Percentiles rank a stretch among this genome's conserved stretches.
Evolutionary conservation across 768 basidiomycete genomes (phyloP).

Genomic region (Lentinula raphanica): DNA sequence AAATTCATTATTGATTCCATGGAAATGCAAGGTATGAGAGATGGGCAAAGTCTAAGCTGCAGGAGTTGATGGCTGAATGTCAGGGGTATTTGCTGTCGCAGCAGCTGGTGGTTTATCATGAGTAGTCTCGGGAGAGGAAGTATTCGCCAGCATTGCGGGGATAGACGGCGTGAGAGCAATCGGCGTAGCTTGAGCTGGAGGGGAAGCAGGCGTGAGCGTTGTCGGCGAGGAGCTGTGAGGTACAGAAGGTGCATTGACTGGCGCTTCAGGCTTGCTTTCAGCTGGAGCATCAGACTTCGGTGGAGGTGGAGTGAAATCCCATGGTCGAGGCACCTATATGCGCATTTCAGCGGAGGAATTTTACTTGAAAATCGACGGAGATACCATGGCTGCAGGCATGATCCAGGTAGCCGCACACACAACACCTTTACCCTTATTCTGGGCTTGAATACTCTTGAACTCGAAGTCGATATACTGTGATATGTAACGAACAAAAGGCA

Average conservation of each 20-base stretch:
- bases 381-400: constrained; percentile 69
- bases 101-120: not conserved
- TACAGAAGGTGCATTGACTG: not conserved
- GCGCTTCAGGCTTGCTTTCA: constrained; percentile 2
- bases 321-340: constrained; percentile 61
- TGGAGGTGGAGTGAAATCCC: constrained; percentile 62
- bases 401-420: constrained; percentile 91
- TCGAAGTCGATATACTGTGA: constrained; percentile 76
- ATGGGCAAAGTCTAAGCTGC: not conserved
- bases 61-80: not conserved
- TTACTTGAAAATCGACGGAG: not conserved
- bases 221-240: not conserved
- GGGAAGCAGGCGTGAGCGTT: not conserved
- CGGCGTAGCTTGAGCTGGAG: not conserved
- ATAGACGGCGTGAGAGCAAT: not conserved
- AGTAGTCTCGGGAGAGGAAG: not conserved
- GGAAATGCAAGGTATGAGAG: too few relatives aligned
- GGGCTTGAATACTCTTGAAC: constrained; percentile 55
- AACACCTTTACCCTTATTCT: constrained; percentile 71
- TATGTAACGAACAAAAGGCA: constrained; percentile 82
- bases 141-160: not conserved
- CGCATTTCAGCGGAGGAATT: not conserved
- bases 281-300: constrained; percentile 19
- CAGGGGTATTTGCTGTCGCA: not conserved
- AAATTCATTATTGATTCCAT: too few relatives aligned